Conservation (phyloP, 2,329 filamentous ascomycete species). For the Tolypocladium paradoxum region DNA sequence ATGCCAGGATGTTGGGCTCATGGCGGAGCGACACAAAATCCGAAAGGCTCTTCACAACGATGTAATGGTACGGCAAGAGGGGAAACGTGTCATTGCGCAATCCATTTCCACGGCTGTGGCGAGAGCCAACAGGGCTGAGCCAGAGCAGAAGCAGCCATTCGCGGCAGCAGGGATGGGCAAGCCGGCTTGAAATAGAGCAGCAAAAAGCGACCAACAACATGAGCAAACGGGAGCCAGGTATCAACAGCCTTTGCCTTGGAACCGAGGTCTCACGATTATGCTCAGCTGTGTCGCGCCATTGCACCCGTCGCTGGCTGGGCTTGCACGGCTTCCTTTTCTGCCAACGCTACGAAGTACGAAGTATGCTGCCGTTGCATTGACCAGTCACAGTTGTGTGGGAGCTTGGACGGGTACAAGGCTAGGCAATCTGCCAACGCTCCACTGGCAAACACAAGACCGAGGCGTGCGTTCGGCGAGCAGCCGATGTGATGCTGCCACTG, state of each 20-base stretch:
- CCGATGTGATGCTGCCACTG: not conserved
- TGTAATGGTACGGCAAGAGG: conserved; percentile 35
- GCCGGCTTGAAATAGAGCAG: not conserved
- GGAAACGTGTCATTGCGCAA: conserved; percentile 31
- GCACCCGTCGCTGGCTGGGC: not conserved
- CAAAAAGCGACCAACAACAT: not conserved
- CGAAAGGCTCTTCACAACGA: conserved; percentile 46
- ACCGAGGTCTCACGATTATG: not conserved
- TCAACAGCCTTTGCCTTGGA: not conserved
- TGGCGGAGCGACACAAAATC: conserved; percentile 32
- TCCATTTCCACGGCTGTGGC: conserved; percentile 23
- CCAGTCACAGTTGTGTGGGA: conserved; percentile 1
- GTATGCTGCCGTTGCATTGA: not conserved
- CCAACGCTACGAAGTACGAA: not conserved
- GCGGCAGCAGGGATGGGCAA: not conserved
- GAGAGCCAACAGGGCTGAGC: conserved; percentile 1
- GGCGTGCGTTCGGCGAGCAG: conserved; percentile 2
- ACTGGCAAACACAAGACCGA: conserved; percentile 3
- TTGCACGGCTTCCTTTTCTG: not conserved
- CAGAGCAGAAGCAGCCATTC: not conserved
- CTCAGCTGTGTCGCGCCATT: not conserved
- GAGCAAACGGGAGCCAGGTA: not conserved
- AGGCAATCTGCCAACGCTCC: not conserved
- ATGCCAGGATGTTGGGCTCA: conserved; percentile 36
- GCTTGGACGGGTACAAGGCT: not conserved